Evolutionary conservation across 2,329 filamentous ascomycete species (phyloP).

Genomic region (Phyllosticta paracitricarpa): DNA sequence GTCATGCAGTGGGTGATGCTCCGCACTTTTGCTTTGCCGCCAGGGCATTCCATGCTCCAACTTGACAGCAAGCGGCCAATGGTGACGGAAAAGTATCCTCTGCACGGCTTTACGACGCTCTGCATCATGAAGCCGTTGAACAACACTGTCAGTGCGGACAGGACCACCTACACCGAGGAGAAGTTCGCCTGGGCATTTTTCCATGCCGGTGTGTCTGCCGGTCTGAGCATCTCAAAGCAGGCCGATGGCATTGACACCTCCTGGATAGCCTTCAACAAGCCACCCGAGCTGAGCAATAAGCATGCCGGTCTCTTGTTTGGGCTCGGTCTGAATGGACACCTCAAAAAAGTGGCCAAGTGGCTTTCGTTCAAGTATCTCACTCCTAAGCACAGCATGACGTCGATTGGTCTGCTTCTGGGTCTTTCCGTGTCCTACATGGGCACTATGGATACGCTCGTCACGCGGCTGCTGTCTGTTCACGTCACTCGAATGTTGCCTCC

Average conservation of each 20-base stretch:
- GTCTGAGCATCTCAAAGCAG: slow-evolving; percentile 77
- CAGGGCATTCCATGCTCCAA: slow-evolving; percentile 77
- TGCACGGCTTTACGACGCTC: slow-evolving; percentile 83
- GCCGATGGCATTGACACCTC: slow-evolving; percentile 95
- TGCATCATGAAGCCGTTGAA: slow-evolving; percentile 88
- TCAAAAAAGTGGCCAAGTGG: slow-evolving; percentile 95
- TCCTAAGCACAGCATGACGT: slow-evolving; percentile 98
- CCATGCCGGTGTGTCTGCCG: slow-evolving; percentile 89
- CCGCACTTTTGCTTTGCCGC: slow-evolving; percentile 78
- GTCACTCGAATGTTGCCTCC: slow-evolving; percentile 88
- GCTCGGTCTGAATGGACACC: slow-evolving; percentile 83
- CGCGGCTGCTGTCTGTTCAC: slow-evolving; percentile 85
- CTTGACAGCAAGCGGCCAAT: slow-evolving; percentile 81
- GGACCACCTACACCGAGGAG: slow-evolving; percentile 78
- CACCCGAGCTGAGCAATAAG: slow-evolving; percentile 83
- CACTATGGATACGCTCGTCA: slow-evolving; percentile 95
- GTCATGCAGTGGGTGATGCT: slow-evolving; percentile 78
- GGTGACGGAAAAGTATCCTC: slow-evolving; percentile 82
- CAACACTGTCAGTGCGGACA: slow-evolving; percentile 87
- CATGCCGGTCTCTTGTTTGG: slow-evolving; percentile 90
- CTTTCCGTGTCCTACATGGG: slow-evolving; percentile 89
- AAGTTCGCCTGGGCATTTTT: slow-evolving; percentile 99
- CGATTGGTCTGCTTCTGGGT: slow-evolving; percentile 85
- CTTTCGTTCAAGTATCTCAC: slow-evolving; percentile 99
- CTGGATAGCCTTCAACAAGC: slow-evolving; percentile 98